phyloP scores from a whole-genome alignment of 78 protist species.

The Dictyostelium intermedium region DNA sequence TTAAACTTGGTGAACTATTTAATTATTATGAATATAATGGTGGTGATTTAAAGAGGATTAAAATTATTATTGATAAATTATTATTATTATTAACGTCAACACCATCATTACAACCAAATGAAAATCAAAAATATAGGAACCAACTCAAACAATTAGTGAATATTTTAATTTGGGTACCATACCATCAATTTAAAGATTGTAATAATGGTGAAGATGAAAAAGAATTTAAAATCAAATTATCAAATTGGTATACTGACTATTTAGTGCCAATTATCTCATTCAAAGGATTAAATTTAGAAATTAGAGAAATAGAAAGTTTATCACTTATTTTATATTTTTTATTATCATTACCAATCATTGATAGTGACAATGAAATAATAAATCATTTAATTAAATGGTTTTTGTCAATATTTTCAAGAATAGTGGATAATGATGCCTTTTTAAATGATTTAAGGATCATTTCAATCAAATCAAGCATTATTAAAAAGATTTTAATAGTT shows the following conservation, averaged over 20 bases:
- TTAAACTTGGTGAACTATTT: neutral
- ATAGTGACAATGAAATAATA: neutral
- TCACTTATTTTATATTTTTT: neutral
- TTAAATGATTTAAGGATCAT: neutral
- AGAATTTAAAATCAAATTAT: neutral
- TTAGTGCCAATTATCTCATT: neutral
- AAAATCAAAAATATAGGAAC: neutral
- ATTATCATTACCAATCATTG: neutral
- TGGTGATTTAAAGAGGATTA: neutral
- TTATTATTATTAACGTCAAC: neutral
- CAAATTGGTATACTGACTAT: neutral
- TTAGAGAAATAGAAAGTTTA: neutral
- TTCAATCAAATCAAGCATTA: neutral
- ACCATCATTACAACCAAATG: neutral
- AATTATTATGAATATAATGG: neutral
- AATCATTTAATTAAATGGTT: neutral
- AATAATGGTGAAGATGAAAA: neutral
- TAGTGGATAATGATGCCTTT: neutral
- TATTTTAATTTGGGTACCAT: neutral
- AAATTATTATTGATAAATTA: neutral
- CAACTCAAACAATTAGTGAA: neutral
- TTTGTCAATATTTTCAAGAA: neutral
- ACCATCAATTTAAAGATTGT: neutral
- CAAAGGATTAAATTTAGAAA: neutral
- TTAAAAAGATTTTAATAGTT: neutral